Conservation (phyloP, 306 rosid genomes). For the Pueraria montana region DNA sequence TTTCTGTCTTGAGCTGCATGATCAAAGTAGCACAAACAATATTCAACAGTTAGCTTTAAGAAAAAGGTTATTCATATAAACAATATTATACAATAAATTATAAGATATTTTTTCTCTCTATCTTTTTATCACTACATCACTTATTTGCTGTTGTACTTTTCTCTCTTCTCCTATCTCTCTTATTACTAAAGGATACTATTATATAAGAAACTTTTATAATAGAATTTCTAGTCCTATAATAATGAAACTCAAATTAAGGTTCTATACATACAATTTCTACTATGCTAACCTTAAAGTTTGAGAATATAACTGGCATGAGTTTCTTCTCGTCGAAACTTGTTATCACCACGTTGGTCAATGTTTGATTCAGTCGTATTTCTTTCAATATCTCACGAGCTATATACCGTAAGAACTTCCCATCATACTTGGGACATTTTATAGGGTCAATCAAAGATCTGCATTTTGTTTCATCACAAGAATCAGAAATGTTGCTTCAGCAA, state of each 20-base stretch:
- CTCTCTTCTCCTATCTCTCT: no score
- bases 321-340: conserved; percentile 33
- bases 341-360: conserved; percentile 36
- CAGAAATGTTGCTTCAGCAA: no score
- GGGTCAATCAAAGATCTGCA: not conserved
- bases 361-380: conserved; percentile 15
- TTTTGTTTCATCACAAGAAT: not conserved
- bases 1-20: conserved; percentile 11
- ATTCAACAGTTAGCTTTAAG: not conserved
- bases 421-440: not conserved
- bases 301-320: conserved; percentile 38
- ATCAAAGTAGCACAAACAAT: not conserved
- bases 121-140: no score
- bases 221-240: not conserved
- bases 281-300: conserved; percentile 40
- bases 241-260: no score
- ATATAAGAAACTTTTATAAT: no score
- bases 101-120: no score
- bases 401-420: conserved; percentile 7
- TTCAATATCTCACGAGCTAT: not conserved
- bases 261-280: not conserved
- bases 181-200: no score
- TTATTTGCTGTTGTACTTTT: no score
- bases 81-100: not conserved
- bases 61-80: not conserved